These are phyloP conservation scores for Leccinum huronense DNA, from an alignment of 1,284 basidiomycete species.

Conservation along the genomic window DNA sequence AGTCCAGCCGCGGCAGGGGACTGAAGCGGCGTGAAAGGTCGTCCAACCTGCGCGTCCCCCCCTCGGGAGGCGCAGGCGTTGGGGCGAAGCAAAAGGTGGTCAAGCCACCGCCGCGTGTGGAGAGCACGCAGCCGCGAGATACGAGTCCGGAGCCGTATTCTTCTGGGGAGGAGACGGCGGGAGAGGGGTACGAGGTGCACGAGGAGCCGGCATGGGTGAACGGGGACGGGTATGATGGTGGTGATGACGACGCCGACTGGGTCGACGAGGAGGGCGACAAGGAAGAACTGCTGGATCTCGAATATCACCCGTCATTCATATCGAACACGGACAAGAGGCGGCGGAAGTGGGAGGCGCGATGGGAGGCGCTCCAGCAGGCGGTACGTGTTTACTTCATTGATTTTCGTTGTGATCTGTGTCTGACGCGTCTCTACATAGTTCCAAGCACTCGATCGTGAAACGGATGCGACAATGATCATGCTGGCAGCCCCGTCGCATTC, in stretches of 20 bases:
- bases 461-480: slow-evolving; percentile 71
- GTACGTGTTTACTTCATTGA: slow-evolving; percentile 36
- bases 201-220: slow-evolving; percentile 42
- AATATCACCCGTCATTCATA: slow-evolving; percentile 72
- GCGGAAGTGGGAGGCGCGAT: slow-evolving; percentile 67
- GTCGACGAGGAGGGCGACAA: slow-evolving; percentile 71
- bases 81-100: slow-evolving; percentile 32
- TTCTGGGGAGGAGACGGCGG: slow-evolving; percentile 55
- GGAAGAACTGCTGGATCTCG: slow-evolving; percentile 69
- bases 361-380: slow-evolving; percentile 69
- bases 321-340: slow-evolving; percentile 63
- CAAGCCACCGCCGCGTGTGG: slow-evolving; percentile 68
- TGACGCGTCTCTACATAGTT: slow-evolving; percentile 45
- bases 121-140: slow-evolving; percentile 76
- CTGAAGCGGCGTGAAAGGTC: slow-evolving; percentile 40
- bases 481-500: slow-evolving; percentile 72
- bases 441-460: slow-evolving; percentile 73
- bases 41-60: slow-evolving; percentile 36
- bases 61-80: slow-evolving; percentile 11
- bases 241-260: slow-evolving; percentile 55
- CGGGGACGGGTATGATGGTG: slow-evolving; percentile 37
- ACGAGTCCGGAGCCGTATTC: slow-evolving; percentile 71
- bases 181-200: slow-evolving; percentile 45
- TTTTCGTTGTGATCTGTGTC: background rate
- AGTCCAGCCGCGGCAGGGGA: slow-evolving; percentile 37